These are phyloP conservation scores for Passalora sequoiae DNA, from an alignment of 2,329 filamentous ascomycete genomes.

Conservation along the genomic window DNA sequence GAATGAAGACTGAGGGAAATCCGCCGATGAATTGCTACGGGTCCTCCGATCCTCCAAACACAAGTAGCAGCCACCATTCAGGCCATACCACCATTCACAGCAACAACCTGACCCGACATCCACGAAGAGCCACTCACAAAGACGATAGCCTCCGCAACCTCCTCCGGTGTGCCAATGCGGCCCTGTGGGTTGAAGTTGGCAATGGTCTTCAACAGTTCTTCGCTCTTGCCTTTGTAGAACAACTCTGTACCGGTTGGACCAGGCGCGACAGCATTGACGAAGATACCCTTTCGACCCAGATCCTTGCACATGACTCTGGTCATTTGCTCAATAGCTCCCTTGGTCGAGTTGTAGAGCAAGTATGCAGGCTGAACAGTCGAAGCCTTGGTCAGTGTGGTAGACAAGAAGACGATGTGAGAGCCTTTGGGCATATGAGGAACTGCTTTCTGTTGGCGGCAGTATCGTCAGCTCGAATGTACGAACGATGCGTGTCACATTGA, in stretches of 20 bases:
- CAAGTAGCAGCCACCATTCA: too few relatives aligned
- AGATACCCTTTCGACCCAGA: conserved; percentile 48
- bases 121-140: conserved; percentile 40
- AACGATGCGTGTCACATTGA: background rate
- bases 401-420: conserved; percentile 50
- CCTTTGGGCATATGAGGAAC: conserved; percentile 49
- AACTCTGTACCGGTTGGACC: conserved; percentile 54
- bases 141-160: conserved; percentile 45
- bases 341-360: conserved; percentile 52
- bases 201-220: conserved; percentile 43
- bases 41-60: too few relatives aligned
- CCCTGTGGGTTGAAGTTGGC: conserved; percentile 41
- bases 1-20: too few relatives aligned
- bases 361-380: conserved; percentile 44
- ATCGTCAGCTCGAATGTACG: background rate
- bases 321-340: conserved; percentile 58
- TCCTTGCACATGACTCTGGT: conserved; percentile 53
- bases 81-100: conserved; percentile 40
- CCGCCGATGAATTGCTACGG: too few relatives aligned
- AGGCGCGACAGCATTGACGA: conserved; percentile 49
- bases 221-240: conserved; percentile 47
- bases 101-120: conserved; percentile 46
- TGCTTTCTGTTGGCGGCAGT: conserved; percentile 40
- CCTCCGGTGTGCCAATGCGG: conserved; percentile 45
- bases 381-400: conserved; percentile 39